Percentiles rank a stretch among this genome's conserved stretches.
phyloP scores from a whole-genome alignment of 2,329 filamentous ascomycete species.

The Calonectria pteridis region DNA sequence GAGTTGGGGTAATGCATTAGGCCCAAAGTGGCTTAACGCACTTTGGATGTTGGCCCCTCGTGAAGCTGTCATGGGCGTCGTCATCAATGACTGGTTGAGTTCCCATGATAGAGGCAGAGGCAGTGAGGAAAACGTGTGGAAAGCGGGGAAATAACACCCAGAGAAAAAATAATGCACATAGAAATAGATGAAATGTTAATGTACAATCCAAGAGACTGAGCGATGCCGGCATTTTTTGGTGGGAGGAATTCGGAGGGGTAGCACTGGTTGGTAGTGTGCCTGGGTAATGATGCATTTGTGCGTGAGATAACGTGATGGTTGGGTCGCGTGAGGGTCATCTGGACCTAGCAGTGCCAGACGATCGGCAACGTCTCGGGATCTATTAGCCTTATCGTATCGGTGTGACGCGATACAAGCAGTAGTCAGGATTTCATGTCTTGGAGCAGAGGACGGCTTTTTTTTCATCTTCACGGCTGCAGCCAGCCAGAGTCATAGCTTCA shows the following conservation, averaged over 20 bases:
- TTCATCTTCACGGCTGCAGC: neutral
- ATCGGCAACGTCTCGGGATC: slow-evolving; percentile 1
- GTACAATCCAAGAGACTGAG: neutral
- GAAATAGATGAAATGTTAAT: too few relatives aligned
- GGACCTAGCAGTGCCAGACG: neutral
- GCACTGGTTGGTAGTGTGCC: slow-evolving; percentile 1
- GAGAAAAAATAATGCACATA: neutral
- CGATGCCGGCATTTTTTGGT: neutral
- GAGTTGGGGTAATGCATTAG: slow-evolving; percentile 2
- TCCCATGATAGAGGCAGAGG: neutral
- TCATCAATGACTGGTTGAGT: neutral
- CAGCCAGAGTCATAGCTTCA: slow-evolving; percentile 6
- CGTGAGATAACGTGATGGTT: slow-evolving; percentile 25
- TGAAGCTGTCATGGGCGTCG: slow-evolving; percentile 15
- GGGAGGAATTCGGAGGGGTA: neutral
- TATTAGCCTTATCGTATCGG: slow-evolving; percentile 36
- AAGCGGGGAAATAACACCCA: neutral
- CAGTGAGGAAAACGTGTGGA: neutral
- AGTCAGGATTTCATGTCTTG: neutral
- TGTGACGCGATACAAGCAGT: slow-evolving; percentile 35
- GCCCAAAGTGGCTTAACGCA: slow-evolving; percentile 8
- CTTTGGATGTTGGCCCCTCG: neutral
- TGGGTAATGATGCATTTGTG: slow-evolving; percentile 14
- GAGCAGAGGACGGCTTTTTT: neutral
- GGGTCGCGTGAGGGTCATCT: slow-evolving; percentile 11